phyloP scores from a whole-genome alignment of 371 early-diverging fungal genomes.

The Fennellomyces sp. region DNA sequence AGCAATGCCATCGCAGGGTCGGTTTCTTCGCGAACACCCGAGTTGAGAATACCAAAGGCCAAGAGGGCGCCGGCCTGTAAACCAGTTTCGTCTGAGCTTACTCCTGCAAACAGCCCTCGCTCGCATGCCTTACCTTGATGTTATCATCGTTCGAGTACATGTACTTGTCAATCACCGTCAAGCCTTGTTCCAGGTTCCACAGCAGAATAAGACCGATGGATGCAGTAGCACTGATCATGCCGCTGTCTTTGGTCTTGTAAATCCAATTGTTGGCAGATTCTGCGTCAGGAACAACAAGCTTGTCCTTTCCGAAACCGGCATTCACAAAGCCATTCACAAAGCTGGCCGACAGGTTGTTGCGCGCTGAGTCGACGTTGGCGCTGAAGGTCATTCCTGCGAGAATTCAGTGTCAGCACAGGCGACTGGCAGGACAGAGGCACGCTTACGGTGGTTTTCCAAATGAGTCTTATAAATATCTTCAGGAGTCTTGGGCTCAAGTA shows the following conservation, averaged over 20 bases:
- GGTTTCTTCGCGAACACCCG: slow-evolving; percentile 88
- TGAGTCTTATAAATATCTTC: slow-evolving; percentile 98
- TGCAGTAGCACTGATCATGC: slow-evolving; percentile 94
- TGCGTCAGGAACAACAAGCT: slow-evolving; percentile 81
- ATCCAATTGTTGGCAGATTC: slow-evolving; percentile 87
- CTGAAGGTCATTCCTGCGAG: slow-evolving; percentile 56
- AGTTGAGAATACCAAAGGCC: slow-evolving; percentile 91
- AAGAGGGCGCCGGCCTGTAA: slow-evolving; percentile 96
- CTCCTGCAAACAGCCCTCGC: no score
- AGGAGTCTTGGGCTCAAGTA: slow-evolving; percentile 94
- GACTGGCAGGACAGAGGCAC: neutral
- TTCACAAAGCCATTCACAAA: slow-evolving; percentile 99
- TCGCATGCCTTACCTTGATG: slow-evolving; percentile 85
- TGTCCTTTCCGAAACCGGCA: slow-evolving; percentile 94
- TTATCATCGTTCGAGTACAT: slow-evolving; percentile 86
- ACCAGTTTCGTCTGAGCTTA: no score
- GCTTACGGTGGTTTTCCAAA: slow-evolving; percentile 84
- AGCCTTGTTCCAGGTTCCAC: slow-evolving; percentile 94
- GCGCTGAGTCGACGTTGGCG: slow-evolving; percentile 87
- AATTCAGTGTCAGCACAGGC: neutral
- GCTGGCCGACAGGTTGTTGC: slow-evolving; percentile 93
- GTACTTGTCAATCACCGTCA: slow-evolving; percentile 93
- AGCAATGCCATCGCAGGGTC: slow-evolving; percentile 95
- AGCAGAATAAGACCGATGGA: slow-evolving; percentile 90
- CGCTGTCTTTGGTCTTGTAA: slow-evolving; percentile 93